Percentiles rank a stretch among this genome's conserved stretches.
Evolutionary conservation across 169 alveolate genomes (phyloP).

Genomic region (Cryptosporidium sp.): DNA sequence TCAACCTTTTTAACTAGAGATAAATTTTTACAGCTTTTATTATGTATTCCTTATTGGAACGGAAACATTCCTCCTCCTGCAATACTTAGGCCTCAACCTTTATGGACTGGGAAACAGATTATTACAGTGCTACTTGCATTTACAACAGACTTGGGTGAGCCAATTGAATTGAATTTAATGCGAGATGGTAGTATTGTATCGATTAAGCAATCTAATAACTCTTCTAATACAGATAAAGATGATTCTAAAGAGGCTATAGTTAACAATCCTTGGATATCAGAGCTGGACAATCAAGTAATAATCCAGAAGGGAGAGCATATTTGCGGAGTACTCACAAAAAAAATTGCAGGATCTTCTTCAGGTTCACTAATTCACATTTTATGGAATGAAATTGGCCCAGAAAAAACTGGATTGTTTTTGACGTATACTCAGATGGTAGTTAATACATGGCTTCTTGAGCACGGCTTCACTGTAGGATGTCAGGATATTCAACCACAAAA

Average conservation of each 20-base stretch:
- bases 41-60: constrained; percentile 97
- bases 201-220: constrained; percentile 77
- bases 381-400: constrained; percentile 99
- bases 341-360: constrained; percentile 97
- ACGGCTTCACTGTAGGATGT: constrained; percentile 98
- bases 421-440: constrained; percentile 95
- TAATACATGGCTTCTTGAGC: constrained; percentile 96
- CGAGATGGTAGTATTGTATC: constrained; percentile 83
- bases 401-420: constrained; percentile 93
- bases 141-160: constrained; percentile 72
- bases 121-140: constrained; percentile 94
- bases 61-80: constrained; percentile 98
- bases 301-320: constrained; percentile 96
- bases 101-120: constrained; percentile 99
- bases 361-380: constrained; percentile 97
- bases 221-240: constrained; percentile 79
- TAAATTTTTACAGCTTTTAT: constrained; percentile 91
- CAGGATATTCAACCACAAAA: constrained; percentile 97
- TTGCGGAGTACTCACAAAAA: constrained; percentile 96
- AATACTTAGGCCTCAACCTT: constrained; percentile 95
- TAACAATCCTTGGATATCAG: constrained; percentile 82
- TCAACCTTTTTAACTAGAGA: constrained; percentile 96
- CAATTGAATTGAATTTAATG: constrained; percentile 82
- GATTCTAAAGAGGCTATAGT: constrained; percentile 79
- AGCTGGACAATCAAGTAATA: constrained; percentile 85